Conservation (phyloP, 495 filamentous ascomycete species). For the Paragyromitra xinjiangensis region DNA sequence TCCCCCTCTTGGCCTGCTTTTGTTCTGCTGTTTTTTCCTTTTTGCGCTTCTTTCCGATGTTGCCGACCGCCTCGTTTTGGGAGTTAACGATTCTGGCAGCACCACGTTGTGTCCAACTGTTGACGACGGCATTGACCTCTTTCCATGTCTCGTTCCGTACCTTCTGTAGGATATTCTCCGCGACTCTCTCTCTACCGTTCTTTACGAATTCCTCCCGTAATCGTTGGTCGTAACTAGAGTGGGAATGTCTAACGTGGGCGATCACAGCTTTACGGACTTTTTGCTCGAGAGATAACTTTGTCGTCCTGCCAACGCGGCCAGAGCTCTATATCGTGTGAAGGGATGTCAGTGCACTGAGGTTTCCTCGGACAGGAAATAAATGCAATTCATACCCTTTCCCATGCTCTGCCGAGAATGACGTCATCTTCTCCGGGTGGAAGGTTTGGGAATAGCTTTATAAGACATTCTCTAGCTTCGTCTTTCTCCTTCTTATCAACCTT, state of each 20-base stretch:
- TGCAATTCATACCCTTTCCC: conserved; percentile 59
- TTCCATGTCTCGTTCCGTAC: conserved; percentile 11
- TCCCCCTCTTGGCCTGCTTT: conserved; percentile 49
- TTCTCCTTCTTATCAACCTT: conserved; percentile 59
- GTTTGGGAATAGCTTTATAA: conserved; percentile 60
- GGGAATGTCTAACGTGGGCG: conserved; percentile 64
- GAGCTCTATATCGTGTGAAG: conserved; percentile 55
- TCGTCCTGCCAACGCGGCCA: conserved; percentile 63
- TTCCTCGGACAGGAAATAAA: neutral
- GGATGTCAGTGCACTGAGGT: conserved; percentile 2
- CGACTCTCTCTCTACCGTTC: conserved; percentile 9
- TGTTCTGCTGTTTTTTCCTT: conserved; percentile 25
- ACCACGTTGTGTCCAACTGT: conserved; percentile 1
- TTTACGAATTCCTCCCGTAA: conserved; percentile 54
- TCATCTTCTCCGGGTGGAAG: conserved; percentile 62
- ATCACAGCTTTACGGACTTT: conserved; percentile 63
- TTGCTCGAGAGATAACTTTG: conserved; percentile 57
- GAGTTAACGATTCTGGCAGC: neutral
- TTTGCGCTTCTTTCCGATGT: neutral
- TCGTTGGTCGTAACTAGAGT: conserved; percentile 63
- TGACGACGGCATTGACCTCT: conserved; percentile 16
- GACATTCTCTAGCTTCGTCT: conserved; percentile 57
- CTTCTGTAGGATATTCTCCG: neutral
- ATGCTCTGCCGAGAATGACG: conserved; percentile 61
- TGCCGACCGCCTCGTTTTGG: neutral